Conservation (phyloP, 176 grass and related monocot species). For the Zea luxurians region DNA sequence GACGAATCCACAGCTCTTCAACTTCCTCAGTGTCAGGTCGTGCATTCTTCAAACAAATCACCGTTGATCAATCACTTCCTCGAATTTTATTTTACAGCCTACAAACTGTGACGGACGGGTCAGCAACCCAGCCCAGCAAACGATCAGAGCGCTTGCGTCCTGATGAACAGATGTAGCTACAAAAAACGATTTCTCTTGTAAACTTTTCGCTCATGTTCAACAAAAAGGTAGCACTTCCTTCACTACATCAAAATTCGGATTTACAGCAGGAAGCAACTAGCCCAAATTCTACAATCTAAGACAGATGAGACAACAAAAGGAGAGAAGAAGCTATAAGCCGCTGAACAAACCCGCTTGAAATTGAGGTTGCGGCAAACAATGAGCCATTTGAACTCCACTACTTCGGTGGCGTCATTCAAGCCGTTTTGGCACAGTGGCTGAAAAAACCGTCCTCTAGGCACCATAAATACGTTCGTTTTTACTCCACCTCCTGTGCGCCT, state of each 20-base stretch:
- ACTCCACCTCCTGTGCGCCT: neutral
- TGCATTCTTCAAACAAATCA: neutral
- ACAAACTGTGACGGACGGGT: neutral
- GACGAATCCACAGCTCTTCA: neutral
- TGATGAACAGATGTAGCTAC: neutral
- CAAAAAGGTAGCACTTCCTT: conserved; percentile 42
- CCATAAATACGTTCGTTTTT: conserved; percentile 20
- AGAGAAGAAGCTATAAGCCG: conserved; percentile 5
- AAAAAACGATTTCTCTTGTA: conserved; percentile 7
- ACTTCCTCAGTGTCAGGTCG: neutral
- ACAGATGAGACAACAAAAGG: neutral
- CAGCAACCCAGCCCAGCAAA: neutral
- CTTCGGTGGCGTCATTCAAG: neutral
- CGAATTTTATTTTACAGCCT: neutral
- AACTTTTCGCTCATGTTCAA: conserved; percentile 10
- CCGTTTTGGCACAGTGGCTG: neutral
- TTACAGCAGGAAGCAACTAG: conserved; percentile 50
- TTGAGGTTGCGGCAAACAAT: conserved; percentile 7
- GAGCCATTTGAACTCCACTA: conserved; percentile 26
- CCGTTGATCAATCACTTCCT: neutral
- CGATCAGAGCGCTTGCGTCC: neutral
- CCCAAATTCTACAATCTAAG: conserved; percentile 11
- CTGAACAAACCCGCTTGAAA: conserved; percentile 1
- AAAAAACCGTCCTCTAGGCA: conserved; percentile 3
- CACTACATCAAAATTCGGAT: conserved; percentile 56